phyloP scores from a whole-genome alignment of 768 basidiomycete genomes.

The Xerocomellus dryophilus region DNA sequence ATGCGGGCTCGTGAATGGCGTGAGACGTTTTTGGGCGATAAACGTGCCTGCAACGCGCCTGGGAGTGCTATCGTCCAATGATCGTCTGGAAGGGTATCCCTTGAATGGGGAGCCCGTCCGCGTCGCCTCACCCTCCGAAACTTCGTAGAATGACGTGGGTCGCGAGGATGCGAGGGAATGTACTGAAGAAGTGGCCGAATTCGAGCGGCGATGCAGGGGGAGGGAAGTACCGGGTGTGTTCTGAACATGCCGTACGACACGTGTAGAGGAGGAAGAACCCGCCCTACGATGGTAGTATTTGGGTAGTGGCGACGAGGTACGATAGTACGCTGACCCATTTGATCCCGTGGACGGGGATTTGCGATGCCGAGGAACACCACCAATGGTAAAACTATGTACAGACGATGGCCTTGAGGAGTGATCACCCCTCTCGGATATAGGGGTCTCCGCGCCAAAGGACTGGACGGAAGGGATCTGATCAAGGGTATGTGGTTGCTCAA shows the following conservation, averaged over 20 bases:
- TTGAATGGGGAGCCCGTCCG: slow-evolving; percentile 65
- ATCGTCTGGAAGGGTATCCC: slow-evolving; percentile 42
- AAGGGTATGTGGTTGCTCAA: slow-evolving; percentile 53
- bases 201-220: slow-evolving; percentile 63
- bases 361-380: slow-evolving; percentile 50
- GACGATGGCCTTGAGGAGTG: slow-evolving; percentile 80
- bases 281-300: slow-evolving; percentile 70
- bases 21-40: slow-evolving; percentile 77
- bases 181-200: slow-evolving; percentile 73
- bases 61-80: slow-evolving; percentile 46
- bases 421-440: slow-evolving; percentile 82
- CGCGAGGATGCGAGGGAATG: slow-evolving; percentile 76
- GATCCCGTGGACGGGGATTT: slow-evolving; percentile 80
- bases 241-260: slow-evolving; percentile 68
- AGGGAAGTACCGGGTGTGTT: slow-evolving; percentile 36
- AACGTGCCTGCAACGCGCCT: slow-evolving; percentile 55
- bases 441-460: slow-evolving; percentile 79
- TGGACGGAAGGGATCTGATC: slow-evolving; percentile 58
- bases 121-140: slow-evolving; percentile 64
- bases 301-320: slow-evolving; percentile 77
- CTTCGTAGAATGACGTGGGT: slow-evolving; percentile 74
- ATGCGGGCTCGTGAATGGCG: slow-evolving; percentile 64
- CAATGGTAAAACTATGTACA: slow-evolving; percentile 71
- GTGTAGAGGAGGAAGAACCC: slow-evolving; percentile 80
- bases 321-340: slow-evolving; percentile 56